Conservation (phyloP, 2,329 filamentous ascomycete species). For the Penicillium oxalicum region DNA sequence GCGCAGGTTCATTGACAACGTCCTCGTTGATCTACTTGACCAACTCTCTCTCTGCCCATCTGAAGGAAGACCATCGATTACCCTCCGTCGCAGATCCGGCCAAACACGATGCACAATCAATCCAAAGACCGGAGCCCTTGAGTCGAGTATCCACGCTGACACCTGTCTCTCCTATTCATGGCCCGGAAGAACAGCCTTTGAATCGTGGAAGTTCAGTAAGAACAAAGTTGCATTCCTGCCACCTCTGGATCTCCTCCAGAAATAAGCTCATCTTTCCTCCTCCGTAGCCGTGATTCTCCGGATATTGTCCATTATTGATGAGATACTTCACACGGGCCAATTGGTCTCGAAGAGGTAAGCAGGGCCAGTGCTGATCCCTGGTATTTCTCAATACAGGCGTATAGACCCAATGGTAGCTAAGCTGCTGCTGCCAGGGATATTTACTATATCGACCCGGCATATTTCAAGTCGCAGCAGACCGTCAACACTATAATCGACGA, state of each 20-base stretch:
- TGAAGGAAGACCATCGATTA: conserved; percentile 26
- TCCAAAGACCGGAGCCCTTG: conserved; percentile 23
- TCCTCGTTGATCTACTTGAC: conserved; percentile 21
- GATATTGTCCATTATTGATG: conserved; percentile 51
- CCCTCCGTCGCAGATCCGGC: conserved; percentile 23
- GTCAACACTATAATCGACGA: conserved; percentile 58
- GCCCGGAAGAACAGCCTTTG: conserved; percentile 50
- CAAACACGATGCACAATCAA: conserved; percentile 24
- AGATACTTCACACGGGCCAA: conserved; percentile 44
- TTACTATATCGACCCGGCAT: conserved; percentile 56
- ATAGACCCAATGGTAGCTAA: neutral
- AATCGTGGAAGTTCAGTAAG: conserved; percentile 50
- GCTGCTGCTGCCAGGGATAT: conserved; percentile 48
- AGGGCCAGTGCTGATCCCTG: neutral
- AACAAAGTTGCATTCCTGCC: neutral
- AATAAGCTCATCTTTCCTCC: neutral
- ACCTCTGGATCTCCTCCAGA: no score
- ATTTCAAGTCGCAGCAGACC: conserved; percentile 52
- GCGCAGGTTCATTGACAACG: conserved; percentile 26
- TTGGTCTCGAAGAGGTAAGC: conserved; percentile 53
- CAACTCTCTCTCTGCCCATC: conserved; percentile 20
- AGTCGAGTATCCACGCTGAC: conserved; percentile 16
- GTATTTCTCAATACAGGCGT: neutral
- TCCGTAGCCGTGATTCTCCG: conserved; percentile 48
- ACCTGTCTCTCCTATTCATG: conserved; percentile 42